Conservation (phyloP, 331 rosid genomes). For the Malus hybrid region DNA sequence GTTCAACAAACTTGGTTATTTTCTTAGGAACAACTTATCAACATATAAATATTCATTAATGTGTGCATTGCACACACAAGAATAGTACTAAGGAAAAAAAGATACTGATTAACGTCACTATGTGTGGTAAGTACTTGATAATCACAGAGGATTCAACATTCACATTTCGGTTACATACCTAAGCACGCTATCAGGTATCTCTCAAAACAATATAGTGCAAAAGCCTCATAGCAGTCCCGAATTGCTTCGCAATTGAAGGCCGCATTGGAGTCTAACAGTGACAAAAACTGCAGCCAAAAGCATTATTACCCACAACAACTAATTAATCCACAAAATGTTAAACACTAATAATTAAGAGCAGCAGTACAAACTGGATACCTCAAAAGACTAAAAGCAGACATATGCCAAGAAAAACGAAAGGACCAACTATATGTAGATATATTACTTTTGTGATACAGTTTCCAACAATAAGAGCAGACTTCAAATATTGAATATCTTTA, state of each 20-base stretch:
- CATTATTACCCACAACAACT: constrained; percentile 2
- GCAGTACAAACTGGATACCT: background rate
- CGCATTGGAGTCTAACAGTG: constrained; percentile 74
- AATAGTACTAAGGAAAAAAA: background rate
- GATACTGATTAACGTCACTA: background rate
- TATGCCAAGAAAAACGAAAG: background rate
- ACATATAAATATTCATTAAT: background rate
- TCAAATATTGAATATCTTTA: background rate
- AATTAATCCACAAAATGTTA: background rate
- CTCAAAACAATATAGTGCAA: constrained; percentile 96
- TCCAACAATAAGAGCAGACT: background rate
- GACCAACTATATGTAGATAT: background rate
- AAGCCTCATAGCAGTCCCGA: constrained; percentile 97
- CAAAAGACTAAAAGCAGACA: background rate
- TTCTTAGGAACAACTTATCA: background rate
- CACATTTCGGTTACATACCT: constrained; percentile 41
- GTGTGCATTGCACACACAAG: background rate
- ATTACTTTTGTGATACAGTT: background rate
- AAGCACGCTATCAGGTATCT: constrained; percentile 95
- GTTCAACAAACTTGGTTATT: background rate
- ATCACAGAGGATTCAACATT: background rate
- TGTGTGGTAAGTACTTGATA: background rate
- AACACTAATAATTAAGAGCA: background rate
- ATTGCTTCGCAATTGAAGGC: constrained; percentile 91
- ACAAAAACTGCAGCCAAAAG: constrained; percentile 67